These are phyloP conservation scores for Rhodotorula kratochvilovae DNA, from an alignment of 768 basidiomycete species.

Conservation along the genomic window DNA sequence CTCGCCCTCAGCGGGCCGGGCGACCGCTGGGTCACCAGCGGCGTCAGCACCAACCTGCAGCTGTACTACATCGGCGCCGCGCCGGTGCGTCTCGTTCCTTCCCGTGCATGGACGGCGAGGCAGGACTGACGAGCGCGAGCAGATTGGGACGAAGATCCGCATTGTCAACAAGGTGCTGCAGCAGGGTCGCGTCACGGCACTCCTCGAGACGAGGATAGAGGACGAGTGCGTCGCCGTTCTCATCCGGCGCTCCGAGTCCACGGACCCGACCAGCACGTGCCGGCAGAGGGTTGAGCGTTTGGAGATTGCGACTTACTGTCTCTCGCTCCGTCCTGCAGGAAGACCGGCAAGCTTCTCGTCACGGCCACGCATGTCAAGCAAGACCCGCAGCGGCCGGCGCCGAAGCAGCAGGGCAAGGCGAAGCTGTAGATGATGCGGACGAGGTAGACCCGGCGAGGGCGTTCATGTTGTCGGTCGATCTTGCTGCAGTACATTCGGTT, in stretches of 20 bases:
- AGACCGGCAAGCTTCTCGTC: conserved; percentile 18
- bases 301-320: no score
- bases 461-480: no score
- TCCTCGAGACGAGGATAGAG: conserved; percentile 23
- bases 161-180: conserved; percentile 22
- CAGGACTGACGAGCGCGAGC: not conserved
- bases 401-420: not conserved
- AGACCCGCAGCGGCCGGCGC: conserved; percentile 11
- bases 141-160: conserved; percentile 17
- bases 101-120: no score
- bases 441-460: no score
- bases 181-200: conserved; percentile 14
- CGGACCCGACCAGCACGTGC: no score
- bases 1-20: conserved; percentile 19
- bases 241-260: not conserved
- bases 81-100: conserved; percentile 12
- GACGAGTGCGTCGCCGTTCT: conserved; percentile 16
- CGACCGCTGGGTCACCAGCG: conserved; percentile 24
- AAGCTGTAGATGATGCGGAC: conserved; percentile 9
- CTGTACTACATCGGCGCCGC: conserved; percentile 25
- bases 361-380: conserved; percentile 30
- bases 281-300: no score
- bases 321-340: not conserved
- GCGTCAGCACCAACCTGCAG: conserved; percentile 25
- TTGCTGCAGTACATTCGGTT: no score